Evolutionary conservation across 768 basidiomycete genomes (phyloP), one percentile per base, ranked within the genome.

Genomic region (Cyclocybe aegerita): DNA sequence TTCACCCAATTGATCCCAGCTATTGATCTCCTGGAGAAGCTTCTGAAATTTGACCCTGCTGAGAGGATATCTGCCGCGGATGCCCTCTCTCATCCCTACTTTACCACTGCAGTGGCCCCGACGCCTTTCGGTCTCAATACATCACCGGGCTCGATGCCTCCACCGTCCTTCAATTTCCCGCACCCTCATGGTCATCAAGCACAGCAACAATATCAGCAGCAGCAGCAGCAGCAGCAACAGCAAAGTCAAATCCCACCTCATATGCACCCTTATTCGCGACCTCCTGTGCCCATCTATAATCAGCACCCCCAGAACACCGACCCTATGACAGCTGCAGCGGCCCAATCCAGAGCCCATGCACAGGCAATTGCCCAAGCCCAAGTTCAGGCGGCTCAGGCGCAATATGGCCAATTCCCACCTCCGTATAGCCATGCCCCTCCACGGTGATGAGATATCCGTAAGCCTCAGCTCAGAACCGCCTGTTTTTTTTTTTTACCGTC

Each of bases 21-120:
- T 16, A 81, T 98, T 64, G 93, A 98, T 68, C 81, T 98, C 2
- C 85, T 99, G 39, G 97, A 98, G 67, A 85, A 87, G 42, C 83
- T 98, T 39, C 82, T 99, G 41, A 94, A 98, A 62, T 99, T 98
- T 63, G 97, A 98, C 63, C 97, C 97, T 1, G 78, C 86, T 29
- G 88, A 93, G 60, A 87, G 97, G 47, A 84, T 95, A 40, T 90
- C 93, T 9, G 96, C 96, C 17, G 85, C 86, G 8, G 90, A 98
- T 39, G 94, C 96, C 0, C 81, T 98, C 49, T 82, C 80, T 7
- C 97, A 99, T 60, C 90, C 93, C 0, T 98, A 98, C 69, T 97
- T 98, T 69, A 83, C 85, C 12, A 79, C 76, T 34, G 71, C 80
- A 4, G 70, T 72, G 33, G 48, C 74, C 39, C 64, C 69, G 29